These are phyloP conservation scores for Lunasporangiospora selenospora DNA, from an alignment of 192 early-diverging fungal species.

Conservation along the genomic window DNA sequence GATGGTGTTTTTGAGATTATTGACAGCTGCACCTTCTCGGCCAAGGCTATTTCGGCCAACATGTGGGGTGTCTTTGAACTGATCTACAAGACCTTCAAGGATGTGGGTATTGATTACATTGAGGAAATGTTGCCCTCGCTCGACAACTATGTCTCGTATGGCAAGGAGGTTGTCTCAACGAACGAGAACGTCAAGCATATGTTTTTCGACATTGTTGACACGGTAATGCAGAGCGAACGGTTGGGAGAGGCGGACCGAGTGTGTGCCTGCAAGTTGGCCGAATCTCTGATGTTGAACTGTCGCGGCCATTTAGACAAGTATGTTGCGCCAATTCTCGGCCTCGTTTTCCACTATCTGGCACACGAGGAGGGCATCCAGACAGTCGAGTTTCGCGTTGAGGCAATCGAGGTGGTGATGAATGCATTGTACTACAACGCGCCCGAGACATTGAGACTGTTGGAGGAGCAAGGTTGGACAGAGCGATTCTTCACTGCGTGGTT, in stretches of 20 bases:
- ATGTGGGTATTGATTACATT: conserved; percentile 84
- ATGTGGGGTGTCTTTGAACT: conserved; percentile 87
- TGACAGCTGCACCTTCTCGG: conserved; percentile 86
- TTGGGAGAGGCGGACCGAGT: conserved; percentile 81
- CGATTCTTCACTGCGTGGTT: conserved; percentile 86
- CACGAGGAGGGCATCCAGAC: conserved; percentile 68
- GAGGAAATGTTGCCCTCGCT: conserved; percentile 91
- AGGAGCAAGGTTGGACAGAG: conserved; percentile 77
- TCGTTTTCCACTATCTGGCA: conserved; percentile 71
- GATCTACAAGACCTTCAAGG: conserved; percentile 82
- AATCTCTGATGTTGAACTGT: conserved; percentile 85
- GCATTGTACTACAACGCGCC: conserved; percentile 88
- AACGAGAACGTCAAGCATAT: conserved; percentile 74
- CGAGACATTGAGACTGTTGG: conserved; percentile 76
- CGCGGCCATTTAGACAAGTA: conserved; percentile 83
- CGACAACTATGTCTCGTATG: conserved; percentile 91
- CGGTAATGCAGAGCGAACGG: conserved; percentile 80
- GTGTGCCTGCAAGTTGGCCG: conserved; percentile 84
- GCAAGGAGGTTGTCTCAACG: conserved; percentile 75
- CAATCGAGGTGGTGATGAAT: conserved; percentile 86
- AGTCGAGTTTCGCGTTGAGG: conserved; percentile 72
- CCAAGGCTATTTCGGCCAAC: conserved; percentile 80
- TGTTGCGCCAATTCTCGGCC: conserved; percentile 72
- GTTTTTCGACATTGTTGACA: conserved; percentile 87
- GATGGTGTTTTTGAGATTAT: conserved; percentile 90